Percentiles rank a stretch among this genome's conserved stretches.
Conservation (phyloP, 176 grass and related monocot genomes). For the Eremochloa ophiuroides region DNA sequence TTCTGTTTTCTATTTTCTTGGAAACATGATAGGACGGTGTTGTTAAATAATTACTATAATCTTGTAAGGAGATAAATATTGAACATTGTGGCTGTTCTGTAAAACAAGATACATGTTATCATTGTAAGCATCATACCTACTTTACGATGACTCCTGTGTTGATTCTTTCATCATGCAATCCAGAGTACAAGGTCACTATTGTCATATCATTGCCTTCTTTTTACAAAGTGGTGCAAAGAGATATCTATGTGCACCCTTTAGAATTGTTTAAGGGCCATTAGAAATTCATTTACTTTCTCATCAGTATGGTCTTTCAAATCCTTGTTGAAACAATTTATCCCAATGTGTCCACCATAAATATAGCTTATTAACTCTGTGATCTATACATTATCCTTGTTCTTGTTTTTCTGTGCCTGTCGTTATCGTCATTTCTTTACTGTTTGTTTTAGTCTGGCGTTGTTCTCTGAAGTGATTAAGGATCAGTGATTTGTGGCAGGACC, state of each 20-base stretch:
- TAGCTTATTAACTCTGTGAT: not conserved
- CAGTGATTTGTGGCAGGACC: not conserved
- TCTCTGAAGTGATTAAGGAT: not conserved
- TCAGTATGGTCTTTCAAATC: not conserved
- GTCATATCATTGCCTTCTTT: not conserved
- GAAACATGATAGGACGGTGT: not conserved
- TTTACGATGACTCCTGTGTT: not conserved
- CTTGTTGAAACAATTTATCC: not conserved
- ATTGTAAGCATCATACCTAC: not conserved
- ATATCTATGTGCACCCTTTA: not conserved
- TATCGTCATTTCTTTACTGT: constrained; percentile 3
- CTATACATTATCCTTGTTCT: not conserved
- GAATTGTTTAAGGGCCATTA: constrained; percentile 7
- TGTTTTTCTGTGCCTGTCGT: not conserved
- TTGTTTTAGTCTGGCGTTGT: not conserved
- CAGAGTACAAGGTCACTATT: not conserved
- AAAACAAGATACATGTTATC: not conserved
- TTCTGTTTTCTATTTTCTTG: not conserved
- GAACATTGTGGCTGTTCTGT: not conserved
- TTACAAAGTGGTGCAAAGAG: not conserved
- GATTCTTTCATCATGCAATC: constrained; percentile 4
- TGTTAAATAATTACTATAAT: not conserved
- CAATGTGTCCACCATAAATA: not conserved
- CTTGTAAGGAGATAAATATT: not conserved
- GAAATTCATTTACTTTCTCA: not conserved